A percentile compares a stretch with the other conserved stretches of the same genome.
Conservation (phyloP, 163 green algal genomes). For the Coccomyxa subellipsoidea region DNA sequence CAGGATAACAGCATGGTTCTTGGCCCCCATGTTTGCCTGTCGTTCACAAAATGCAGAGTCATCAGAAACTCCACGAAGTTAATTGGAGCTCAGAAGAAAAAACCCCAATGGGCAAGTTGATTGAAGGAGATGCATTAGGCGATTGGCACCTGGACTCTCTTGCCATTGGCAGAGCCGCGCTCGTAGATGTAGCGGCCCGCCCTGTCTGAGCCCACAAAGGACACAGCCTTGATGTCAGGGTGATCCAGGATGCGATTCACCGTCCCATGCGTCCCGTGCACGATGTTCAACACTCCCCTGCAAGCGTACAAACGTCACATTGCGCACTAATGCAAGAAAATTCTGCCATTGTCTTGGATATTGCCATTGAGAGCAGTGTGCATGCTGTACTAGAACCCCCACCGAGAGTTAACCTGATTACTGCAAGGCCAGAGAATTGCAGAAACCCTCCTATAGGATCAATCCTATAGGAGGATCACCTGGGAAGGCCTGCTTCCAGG, state of each 20-base stretch:
- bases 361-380: too few species aligned
- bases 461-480: slow-evolving; percentile 46
- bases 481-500: slow-evolving; percentile 85
- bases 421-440: background rate
- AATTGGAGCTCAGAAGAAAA: too few species aligned
- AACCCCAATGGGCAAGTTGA: background rate
- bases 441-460: too few species aligned
- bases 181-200: slow-evolving; percentile 85
- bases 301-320: background rate
- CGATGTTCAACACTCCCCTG: slow-evolving; percentile 91
- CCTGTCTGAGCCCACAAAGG: slow-evolving; percentile 86
- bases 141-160: slow-evolving; percentile 79
- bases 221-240: slow-evolving; percentile 86
- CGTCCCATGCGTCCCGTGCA: slow-evolving; percentile 82
- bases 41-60: background rate
- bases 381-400: background rate
- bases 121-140: background rate
- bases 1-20: slow-evolving; percentile 97
- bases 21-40: slow-evolving; percentile 90
- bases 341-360: too few species aligned
- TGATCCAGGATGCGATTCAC: slow-evolving; percentile 92
- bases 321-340: background rate
- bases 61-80: too few species aligned
- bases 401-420: background rate
- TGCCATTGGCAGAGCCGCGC: slow-evolving; percentile 74